Evolutionary conservation across 2,329 filamentous ascomycete genomes (phyloP).

Genomic region (Penicillium frequentans): DNA sequence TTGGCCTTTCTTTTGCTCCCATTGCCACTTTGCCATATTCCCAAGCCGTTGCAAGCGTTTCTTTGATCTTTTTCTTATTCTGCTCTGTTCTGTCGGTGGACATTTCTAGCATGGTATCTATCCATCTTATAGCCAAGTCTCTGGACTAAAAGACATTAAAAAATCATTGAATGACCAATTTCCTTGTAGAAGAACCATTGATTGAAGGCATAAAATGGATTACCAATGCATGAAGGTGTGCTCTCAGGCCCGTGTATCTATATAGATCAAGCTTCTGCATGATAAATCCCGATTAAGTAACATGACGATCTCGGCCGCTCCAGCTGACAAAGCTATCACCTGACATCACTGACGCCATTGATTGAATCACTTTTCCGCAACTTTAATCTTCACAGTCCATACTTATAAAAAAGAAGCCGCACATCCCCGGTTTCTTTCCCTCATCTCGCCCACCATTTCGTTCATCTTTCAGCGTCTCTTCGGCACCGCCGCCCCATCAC

Average conservation of each 20-base stretch:
- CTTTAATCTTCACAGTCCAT: background rate
- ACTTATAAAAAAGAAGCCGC: constrained; percentile 14
- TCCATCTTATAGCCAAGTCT: background rate
- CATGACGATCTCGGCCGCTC: background rate
- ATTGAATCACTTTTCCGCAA: constrained; percentile 7
- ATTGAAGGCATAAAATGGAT: too few relatives aligned
- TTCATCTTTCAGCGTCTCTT: constrained; percentile 75
- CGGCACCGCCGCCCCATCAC: constrained; percentile 54
- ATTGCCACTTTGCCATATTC: constrained; percentile 23
- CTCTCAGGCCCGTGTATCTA: background rate
- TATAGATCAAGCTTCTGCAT: background rate
- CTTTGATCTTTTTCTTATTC: constrained; percentile 7
- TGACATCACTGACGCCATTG: constrained; percentile 22
- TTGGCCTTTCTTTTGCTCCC: constrained; percentile 1
- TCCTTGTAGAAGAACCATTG: background rate
- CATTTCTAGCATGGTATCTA: background rate
- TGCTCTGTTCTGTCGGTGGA: background rate
- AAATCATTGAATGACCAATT: background rate
- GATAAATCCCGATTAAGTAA: background rate
- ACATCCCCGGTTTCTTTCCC: constrained; percentile 22
- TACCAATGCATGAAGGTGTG: too few relatives aligned
- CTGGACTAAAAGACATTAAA: constrained; percentile 3
- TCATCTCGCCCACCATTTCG: constrained; percentile 56
- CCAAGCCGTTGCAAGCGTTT: constrained; percentile 19
- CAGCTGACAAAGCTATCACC: constrained; percentile 21